phyloP scores from a whole-genome alignment of 2,329 filamentous ascomycete genomes.

The Nothophoma quercina region DNA sequence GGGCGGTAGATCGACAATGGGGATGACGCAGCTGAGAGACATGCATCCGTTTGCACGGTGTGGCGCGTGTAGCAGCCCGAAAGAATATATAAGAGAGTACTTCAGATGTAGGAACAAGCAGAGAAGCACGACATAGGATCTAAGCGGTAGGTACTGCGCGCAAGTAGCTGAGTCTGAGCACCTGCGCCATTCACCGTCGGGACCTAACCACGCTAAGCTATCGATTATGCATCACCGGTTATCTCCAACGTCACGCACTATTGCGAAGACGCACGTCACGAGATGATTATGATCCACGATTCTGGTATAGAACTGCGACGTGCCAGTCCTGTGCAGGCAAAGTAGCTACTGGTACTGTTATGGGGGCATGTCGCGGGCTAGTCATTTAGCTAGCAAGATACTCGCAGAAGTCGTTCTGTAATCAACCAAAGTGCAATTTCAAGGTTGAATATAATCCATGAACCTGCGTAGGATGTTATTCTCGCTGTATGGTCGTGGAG shows the following conservation, averaged over 20 bases:
- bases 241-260: constrained; percentile 14
- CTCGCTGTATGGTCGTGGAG: too few species aligned
- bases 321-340: too few species aligned
- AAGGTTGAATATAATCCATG: too few species aligned
- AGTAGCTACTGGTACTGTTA: too few species aligned
- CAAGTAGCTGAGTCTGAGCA: constrained; percentile 6
- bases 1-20: constrained; percentile 29
- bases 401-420: too few species aligned
- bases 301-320: background rate
- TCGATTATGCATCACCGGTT: constrained; percentile 26
- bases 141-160: constrained; percentile 1
- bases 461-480: too few species aligned
- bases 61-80: constrained; percentile 10
- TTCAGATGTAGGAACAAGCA: constrained; percentile 15
- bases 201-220: constrained; percentile 19
- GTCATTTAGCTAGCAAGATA: too few species aligned
- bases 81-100: background rate
- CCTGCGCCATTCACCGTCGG: constrained; percentile 6
- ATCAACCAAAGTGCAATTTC: too few species aligned
- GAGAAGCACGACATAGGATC: constrained; percentile 10
- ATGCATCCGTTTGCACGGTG: constrained; percentile 34
- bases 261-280: constrained; percentile 3
- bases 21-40: constrained; percentile 41
- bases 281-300: background rate
- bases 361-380: too few species aligned